Evolutionary conservation across 2,329 filamentous ascomycete species (phyloP).

Genomic region (Ophiostoma pallidulum): DNA sequence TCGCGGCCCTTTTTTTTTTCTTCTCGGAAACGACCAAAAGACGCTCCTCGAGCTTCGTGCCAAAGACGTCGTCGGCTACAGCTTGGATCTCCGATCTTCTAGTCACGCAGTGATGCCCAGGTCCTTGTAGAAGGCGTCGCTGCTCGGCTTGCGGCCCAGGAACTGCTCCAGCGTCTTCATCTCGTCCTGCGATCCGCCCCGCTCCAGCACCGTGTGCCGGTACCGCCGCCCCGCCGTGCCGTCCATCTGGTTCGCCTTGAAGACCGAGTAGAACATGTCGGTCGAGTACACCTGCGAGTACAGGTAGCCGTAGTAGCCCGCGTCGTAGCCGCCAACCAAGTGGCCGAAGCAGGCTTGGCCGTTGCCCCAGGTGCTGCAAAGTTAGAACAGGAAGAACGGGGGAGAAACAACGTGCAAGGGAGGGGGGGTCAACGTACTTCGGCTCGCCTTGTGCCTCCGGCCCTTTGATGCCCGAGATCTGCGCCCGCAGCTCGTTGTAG

Average conservation of each 20-base stretch:
- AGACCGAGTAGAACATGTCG: slow-evolving; percentile 79
- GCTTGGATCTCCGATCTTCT: not conserved
- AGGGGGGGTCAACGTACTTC: no score
- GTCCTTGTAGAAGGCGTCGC: slow-evolving; percentile 72
- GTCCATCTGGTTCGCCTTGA: slow-evolving; percentile 72
- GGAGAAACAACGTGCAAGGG: no score
- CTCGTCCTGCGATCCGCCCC: slow-evolving; percentile 69
- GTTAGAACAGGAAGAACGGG: no score
- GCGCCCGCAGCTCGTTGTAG: slow-evolving; percentile 63
- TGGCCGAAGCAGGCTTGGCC: slow-evolving; percentile 75
- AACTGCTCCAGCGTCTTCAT: slow-evolving; percentile 74
- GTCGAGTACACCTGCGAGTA: slow-evolving; percentile 72
- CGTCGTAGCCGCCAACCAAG: slow-evolving; percentile 75
- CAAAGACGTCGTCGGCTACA: no score
- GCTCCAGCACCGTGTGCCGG: slow-evolving; percentile 67
- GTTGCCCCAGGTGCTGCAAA: slow-evolving; percentile 65
- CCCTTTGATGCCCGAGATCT: slow-evolving; percentile 66
- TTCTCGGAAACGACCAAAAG: no score
- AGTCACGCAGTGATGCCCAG: slow-evolving; percentile 41
- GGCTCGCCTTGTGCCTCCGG: slow-evolving; percentile 55
- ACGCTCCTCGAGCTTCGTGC: no score
- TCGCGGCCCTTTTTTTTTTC: no score
- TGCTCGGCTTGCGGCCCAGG: slow-evolving; percentile 64
- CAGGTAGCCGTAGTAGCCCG: slow-evolving; percentile 70
- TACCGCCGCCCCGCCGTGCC: slow-evolving; percentile 63